These are phyloP conservation scores for Suhomyces sp. DNA, from an alignment of 805 yeast genomes.

Conservation along the genomic window DNA sequence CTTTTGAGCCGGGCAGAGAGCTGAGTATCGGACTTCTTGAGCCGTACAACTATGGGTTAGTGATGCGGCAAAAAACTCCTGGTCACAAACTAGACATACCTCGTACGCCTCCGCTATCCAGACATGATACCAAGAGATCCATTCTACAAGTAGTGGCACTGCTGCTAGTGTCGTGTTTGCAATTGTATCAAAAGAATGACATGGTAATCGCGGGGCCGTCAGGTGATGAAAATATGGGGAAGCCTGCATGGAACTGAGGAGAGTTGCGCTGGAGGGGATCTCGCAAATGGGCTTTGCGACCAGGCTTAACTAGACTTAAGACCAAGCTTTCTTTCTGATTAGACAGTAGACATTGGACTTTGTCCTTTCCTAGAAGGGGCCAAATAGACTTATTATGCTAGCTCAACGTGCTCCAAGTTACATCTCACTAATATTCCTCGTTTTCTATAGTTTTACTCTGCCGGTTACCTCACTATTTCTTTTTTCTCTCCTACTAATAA, in stretches of 20 bases:
- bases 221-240: not conserved
- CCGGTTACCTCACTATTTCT: too few species aligned
- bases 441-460: too few species aligned
- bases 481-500: too few species aligned
- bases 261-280: not conserved
- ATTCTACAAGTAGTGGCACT: constrained; percentile 4
- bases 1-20: constrained; percentile 11
- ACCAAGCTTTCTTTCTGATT: too few species aligned
- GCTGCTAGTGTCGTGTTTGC: not conserved
- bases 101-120: constrained; percentile 14
- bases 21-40: constrained; percentile 1
- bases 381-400: too few species aligned
- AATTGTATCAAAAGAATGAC: not conserved
- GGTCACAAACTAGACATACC: constrained; percentile 11
- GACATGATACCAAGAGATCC: constrained; percentile 15
- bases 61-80: not conserved
- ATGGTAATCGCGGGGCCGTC: constrained; percentile 2
- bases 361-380: too few species aligned
- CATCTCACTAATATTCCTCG: too few species aligned
- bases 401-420: too few species aligned
- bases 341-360: too few species aligned
- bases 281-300: not conserved
- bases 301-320: too few species aligned
- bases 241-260: not conserved
- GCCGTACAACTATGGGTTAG: constrained; percentile 3